Evolutionary conservation across 1,139 yeast species (phyloP).

Genomic region (Spathaspora jeffriesii): DNA sequence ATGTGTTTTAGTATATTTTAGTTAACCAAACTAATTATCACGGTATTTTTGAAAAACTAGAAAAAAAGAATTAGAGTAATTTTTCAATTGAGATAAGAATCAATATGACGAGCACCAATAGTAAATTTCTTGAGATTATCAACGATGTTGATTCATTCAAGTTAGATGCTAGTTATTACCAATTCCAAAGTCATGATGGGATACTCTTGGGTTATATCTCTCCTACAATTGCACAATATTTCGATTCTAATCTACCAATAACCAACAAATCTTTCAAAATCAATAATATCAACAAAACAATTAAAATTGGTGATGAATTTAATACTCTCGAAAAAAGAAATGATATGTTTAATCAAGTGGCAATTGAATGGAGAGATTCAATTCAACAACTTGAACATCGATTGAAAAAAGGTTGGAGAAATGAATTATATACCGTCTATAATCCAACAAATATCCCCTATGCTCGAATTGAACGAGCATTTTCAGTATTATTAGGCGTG

Average conservation of each 20-base stretch:
- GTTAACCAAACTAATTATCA: not conserved
- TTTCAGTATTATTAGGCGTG: slow-evolving; percentile 80
- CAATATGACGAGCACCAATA: not conserved
- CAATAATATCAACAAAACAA: slow-evolving; percentile 24
- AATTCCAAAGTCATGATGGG: slow-evolving; percentile 53
- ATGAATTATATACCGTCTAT: slow-evolving; percentile 78
- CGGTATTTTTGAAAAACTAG: not conserved
- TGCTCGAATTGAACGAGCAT: slow-evolving; percentile 73
- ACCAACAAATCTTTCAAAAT: slow-evolving; percentile 29
- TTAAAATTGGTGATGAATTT: slow-evolving; percentile 36
- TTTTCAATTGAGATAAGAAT: not conserved
- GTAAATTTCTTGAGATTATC: slow-evolving; percentile 22
- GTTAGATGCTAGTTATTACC: slow-evolving; percentile 24
- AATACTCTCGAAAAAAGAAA: slow-evolving; percentile 51
- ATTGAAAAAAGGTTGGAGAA: slow-evolving; percentile 74
- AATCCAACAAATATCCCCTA: slow-evolving; percentile 58
- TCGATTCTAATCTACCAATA: slow-evolving; percentile 20
- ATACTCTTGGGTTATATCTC: slow-evolving; percentile 53
- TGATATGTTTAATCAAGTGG: slow-evolving; percentile 43
- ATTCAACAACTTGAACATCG: slow-evolving; percentile 39
- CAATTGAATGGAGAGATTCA: slow-evolving; percentile 38
- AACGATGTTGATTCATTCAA: slow-evolving; percentile 53
- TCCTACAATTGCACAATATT: slow-evolving; percentile 41
- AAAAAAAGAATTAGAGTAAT: slow-evolving; percentile 1
- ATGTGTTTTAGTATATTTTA: not conserved